Base-by-base conservation (phyloP, 148 eudicot species). In the Fagopyrum esculentum region DNA sequence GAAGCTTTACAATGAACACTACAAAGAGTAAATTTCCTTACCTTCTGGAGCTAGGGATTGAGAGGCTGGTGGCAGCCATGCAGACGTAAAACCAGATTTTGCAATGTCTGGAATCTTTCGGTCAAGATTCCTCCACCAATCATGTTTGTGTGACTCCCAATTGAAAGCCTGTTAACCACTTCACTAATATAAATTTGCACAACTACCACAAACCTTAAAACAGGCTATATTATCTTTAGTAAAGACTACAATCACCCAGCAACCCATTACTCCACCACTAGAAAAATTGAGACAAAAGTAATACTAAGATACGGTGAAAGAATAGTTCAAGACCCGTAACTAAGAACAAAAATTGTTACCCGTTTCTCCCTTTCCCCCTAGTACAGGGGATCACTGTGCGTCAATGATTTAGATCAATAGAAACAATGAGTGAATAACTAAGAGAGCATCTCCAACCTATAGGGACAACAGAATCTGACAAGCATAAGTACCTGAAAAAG, bases 61-160 rank as follows among this genome's bases (percentile, higher is more conserved):
- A 64, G 84, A 80, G 45, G 93, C 86, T 63, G 97, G 98, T 73
- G 98, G 98, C 78, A 93, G 79, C 98, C 98, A 93, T 56, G 83
- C 90, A 13, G 93, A 88, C 56, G 98, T 91, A 80, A 93, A 91
- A 63, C 98, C 98, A 77, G 95, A 84, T 61, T 87, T 84, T 69
- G 97, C 90, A 35, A 93, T 91, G 81, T 93, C 97, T 57, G 88
- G 84, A 69, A 88, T 83, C 84, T 87, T 91, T 73, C 56, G 73
- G 69, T 87, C 97, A 55, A 93, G 81, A 68, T 87, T 88, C 75
- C 75, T 84, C 98, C 98, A 93, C 98, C 98, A 93, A 76, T 85
- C 84, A 81, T 84, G 80, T 87, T 93, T 93, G 76, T 87, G 93
- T 55, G 98, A 88, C 82, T 93, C 98, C 98, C 98, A 93, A 81